Evolutionary conservation across 805 yeast species (phyloP).

Genomic region (Komagataella populi): DNA sequence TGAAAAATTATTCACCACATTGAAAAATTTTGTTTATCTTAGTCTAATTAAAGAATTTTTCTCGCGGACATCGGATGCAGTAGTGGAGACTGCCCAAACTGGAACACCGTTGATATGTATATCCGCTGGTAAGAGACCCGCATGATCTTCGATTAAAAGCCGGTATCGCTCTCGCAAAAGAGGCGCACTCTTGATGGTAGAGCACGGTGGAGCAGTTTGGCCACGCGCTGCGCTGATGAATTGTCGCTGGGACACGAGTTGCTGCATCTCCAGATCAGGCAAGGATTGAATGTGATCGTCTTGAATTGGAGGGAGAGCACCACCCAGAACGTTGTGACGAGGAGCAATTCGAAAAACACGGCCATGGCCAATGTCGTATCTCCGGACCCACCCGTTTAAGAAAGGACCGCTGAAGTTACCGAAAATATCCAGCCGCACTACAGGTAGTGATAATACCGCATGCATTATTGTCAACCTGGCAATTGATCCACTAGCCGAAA

Average conservation of each 20-base stretch:
- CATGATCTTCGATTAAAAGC: background rate
- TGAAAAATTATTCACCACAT: too few relatives aligned
- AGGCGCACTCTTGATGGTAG: background rate
- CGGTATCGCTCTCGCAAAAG: background rate
- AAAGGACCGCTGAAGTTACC: background rate
- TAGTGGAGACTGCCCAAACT: background rate
- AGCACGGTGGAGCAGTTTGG: background rate
- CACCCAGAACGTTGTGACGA: background rate
- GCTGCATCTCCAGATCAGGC: background rate
- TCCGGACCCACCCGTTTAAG: background rate
- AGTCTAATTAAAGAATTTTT: background rate
- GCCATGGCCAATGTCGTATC: background rate
- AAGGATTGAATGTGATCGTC: background rate
- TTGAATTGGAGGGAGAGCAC: background rate
- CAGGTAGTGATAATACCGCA: background rate
- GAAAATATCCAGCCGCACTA: background rate
- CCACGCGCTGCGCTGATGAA: background rate
- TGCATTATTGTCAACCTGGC: background rate
- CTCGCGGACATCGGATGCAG: background rate
- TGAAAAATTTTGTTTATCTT: too few relatives aligned
- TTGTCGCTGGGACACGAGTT: background rate
- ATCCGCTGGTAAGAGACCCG: background rate
- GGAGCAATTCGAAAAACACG: background rate
- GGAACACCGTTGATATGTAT: background rate
- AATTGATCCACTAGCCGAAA: background rate